Evolutionary conservation across 495 filamentous ascomycete species (phyloP).

Genomic region (Achaetomiella virescens): DNA sequence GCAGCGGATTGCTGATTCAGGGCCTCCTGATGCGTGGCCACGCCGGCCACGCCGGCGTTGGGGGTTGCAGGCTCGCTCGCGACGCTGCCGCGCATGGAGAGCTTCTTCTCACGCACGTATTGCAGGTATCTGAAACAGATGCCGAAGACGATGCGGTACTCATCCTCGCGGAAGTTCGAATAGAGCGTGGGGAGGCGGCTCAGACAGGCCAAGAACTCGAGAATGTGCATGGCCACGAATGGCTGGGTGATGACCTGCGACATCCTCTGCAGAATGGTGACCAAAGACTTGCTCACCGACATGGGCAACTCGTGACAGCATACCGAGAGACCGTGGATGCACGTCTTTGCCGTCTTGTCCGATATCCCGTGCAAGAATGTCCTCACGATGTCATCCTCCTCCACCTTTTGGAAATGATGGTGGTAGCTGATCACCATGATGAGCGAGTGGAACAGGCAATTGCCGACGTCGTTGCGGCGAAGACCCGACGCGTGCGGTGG

Average conservation of each 20-base stretch:
- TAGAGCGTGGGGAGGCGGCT: constrained; percentile 80
- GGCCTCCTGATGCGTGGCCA: constrained; percentile 15
- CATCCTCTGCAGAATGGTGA: constrained; percentile 82
- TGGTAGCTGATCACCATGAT: constrained; percentile 85
- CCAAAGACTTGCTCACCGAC: constrained; percentile 73
- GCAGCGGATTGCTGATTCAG: constrained; percentile 33
- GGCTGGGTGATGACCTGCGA: constrained; percentile 91
- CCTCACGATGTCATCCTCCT: constrained; percentile 83
- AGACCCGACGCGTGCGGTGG: constrained; percentile 67
- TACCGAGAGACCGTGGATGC: constrained; percentile 88
- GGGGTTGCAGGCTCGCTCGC: constrained; percentile 30
- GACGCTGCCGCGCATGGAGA: constrained; percentile 31
- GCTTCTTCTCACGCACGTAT: constrained; percentile 48
- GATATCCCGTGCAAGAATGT: constrained; percentile 77
- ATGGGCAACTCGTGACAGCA: constrained; percentile 89
- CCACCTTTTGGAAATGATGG: constrained; percentile 70
- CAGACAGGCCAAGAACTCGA: constrained; percentile 85
- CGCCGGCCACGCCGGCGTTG: constrained; percentile 24
- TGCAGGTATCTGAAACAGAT: constrained; percentile 92
- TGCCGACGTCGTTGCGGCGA: constrained; percentile 80
- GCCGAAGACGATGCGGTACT: constrained; percentile 86
- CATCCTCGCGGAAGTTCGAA: constrained; percentile 77
- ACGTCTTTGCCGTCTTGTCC: constrained; percentile 79
- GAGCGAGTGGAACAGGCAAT: constrained; percentile 79
- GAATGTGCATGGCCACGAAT: constrained; percentile 82